A percentile compares a stretch with the other conserved stretches of the same genome.
Evolutionary conservation across 1,284 basidiomycete genomes (phyloP).

Genomic region (Cryptococcus sp.): DNA sequence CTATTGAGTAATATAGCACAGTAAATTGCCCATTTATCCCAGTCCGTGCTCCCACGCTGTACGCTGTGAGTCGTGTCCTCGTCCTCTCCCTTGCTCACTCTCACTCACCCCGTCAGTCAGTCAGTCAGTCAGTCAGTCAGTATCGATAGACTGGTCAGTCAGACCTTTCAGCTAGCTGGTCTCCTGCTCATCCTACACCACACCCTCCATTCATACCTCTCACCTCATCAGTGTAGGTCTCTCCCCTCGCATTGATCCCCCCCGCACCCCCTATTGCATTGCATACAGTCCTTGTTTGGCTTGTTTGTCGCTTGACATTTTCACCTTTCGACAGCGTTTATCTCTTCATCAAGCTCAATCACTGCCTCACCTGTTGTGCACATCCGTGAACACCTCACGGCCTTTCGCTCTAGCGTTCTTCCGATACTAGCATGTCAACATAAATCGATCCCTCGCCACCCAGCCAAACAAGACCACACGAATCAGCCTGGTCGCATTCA

Average conservation of each 20-base stretch:
- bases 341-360: background rate
- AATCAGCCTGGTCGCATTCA: too few species aligned
- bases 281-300: background rate
- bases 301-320: background rate
- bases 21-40: too few species aligned
- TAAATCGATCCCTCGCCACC: background rate
- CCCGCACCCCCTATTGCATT: background rate
- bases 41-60: too few species aligned
- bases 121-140: too few species aligned
- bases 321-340: background rate
- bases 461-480: background rate
- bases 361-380: background rate
- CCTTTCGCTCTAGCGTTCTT: too few species aligned
- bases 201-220: background rate
- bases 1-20: too few species aligned
- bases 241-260: background rate
- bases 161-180: too few species aligned
- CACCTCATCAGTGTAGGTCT: background rate
- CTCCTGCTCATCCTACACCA: background rate
- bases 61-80: too few species aligned
- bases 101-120: too few species aligned
- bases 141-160: too few species aligned
- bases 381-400: too few species aligned
- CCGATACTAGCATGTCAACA: background rate
- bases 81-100: too few species aligned